Base-by-base conservation (phyloP, 2,329 filamentous ascomycete species). In the Macroventuria anomochaeta region DNA sequence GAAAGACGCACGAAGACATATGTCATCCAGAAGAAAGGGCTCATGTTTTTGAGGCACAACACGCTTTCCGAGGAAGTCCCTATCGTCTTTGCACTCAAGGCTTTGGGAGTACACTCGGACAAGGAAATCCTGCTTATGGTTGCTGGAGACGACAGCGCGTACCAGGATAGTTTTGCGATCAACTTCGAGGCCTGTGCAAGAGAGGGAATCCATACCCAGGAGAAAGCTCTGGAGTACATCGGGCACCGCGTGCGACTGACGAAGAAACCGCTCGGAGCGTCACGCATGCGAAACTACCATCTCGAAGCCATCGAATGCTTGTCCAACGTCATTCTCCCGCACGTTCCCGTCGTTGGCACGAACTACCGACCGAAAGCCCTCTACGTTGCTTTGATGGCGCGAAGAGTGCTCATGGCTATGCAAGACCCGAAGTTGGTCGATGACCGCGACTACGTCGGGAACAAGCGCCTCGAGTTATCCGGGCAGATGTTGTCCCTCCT, bases 1-100 rank as follows among this genome's bases (percentile, higher is more conserved):
- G 95, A 97, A 75, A 86, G 96, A 67, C 97, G 97, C 76, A 97
- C 95, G 10, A 99, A 99, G 79, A 97, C 91, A 49, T 97, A 97
- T 66, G 91, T 99, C 44, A 85, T 93, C 12, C 79, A 96, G 47
- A 97, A 97, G 78, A 97, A 97, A 74, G 93, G 96, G 49, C 85
- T 89, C 43, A 90, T 99, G 55, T 88, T 88, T 54, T 82, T 99
- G 37, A 88, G 91, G 61, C 95, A 99, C 78, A 99, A 99, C 73
- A 91, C 96, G 37, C 80, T 99, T 7, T 88, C 88, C 41, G 95
- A 99, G 71, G 89, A 95, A 55, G 86, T 99, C n/a, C 96, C 96
- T 0, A 95, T 99, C 50, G 92, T 96, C 36, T 90, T 99, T 63
- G 83, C 96, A 31, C 82, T 99, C 52, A 96, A 96, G 72, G 95